Base-by-base conservation (phyloP, 2,329 filamentous ascomycete genomes). In the Xylariales sp. region DNA sequence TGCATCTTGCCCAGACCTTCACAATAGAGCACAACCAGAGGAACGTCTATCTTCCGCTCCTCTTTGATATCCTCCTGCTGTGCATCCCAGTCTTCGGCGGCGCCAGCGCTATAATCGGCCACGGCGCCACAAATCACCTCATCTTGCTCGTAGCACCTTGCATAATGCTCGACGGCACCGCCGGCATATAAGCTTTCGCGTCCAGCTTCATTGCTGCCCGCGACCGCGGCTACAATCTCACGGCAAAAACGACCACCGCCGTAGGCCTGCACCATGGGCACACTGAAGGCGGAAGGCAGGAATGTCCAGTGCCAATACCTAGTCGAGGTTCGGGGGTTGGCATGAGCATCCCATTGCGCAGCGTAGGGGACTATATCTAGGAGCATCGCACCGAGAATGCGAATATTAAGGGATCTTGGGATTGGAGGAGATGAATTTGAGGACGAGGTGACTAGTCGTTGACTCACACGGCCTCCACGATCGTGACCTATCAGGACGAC, bases 21-120 rank as follows among this genome's bases (percentile, higher is more conserved):
- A 14, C 58, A 60, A 46, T 67, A 59, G 12, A 71, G 65, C 32
- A 71, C 69, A 14, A 55, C 53, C 3, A 56, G 36, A 14, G 67
- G 62, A 10, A 67, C 62, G 16, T 62, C 61, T 7, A 68, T 43
- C 59, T 64, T 64, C n/a, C 64, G 48, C 3, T 58, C 62, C 34
- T 59, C 41, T 49, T 46, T 55, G 3, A 65, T 46, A 23, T 71
- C 67, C 30, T 64, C 60, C 61, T 58, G 50, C 46, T 65, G 57
- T 9, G 64, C 69, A n/a, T 71, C 69, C 69, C 67, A 69, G 49
- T 71, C 69, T 43, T 71, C 69, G 6, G 67, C 69, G 7, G 64
- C 69, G 36, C 69, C 69, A 9, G 69, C 67, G 43, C 52, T 52
- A n/a, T 71, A 71, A 50, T 71, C 69, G n/a, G 67, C 69, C 36